Evolutionary conservation across 805 yeast genomes (phyloP), one percentile per base, ranked within the genome.

Genomic region (Wickerhamiella sorbophila): DNA sequence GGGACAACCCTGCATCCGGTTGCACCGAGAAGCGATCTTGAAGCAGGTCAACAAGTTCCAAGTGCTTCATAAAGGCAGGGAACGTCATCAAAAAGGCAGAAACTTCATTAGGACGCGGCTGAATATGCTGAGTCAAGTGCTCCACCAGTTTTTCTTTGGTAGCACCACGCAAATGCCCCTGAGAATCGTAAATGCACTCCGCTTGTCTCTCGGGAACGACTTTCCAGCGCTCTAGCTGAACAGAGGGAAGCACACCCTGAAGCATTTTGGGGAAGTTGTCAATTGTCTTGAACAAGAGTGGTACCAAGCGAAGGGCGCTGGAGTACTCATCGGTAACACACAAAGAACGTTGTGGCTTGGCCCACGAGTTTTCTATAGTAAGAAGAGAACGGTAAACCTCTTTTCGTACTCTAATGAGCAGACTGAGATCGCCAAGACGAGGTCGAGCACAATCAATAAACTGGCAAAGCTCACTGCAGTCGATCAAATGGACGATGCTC

Each of bases 1-100:
- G 31, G 44, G 82, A 74, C 45, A 88, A 61, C 0, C 93, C 94
- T 53, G 83, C 95, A 0, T 95, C 95, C 18, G 95, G 91, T 47
- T 73, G 74, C 14, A 74, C 61, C 42, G 76, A 70, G 59, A 77
- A 88, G 42, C 93, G 66, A 32, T 70, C 69, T 19, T 80, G 71
- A 49, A 87, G 63, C 21, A 71, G 55, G 31, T 68, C 69, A 27
- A 84, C 64, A 20, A 87, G 66, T 40, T 77, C 82, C 2, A 68
- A 58, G 0, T 91, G 71, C 1, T 79, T 68, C 64, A 79, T 71
- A 56, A 86, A 81, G 27, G 87, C 75, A 31, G 79, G 66, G 59
- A 85, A 83, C 0, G 93, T 76, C n/a, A 75, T 63, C 45, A 86
- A 62, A 63, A 87, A 74, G 0, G 85, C 71, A 4, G 77, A 64